Conservation (phyloP, 2,329 filamentous ascomycete species). For the Stylonectria norvegica region DNA sequence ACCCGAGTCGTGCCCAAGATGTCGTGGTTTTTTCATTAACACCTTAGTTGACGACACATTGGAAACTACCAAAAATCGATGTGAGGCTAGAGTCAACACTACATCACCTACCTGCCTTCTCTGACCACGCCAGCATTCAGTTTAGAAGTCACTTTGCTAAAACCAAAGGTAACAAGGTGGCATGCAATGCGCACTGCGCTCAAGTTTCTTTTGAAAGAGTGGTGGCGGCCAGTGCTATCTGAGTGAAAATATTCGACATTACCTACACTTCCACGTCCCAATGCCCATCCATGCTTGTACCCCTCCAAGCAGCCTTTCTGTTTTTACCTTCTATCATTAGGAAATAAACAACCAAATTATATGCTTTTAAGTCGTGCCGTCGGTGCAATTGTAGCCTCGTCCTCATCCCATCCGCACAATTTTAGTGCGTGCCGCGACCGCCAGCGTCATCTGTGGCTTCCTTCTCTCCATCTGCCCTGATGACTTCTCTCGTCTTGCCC, state of each 20-base stretch:
- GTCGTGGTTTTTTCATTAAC: no score
- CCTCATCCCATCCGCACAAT: neutral
- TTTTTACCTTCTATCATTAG: neutral
- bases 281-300: neutral
- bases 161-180: no score
- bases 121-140: no score
- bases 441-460: slow-evolving; percentile 25
- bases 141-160: no score
- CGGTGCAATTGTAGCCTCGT: neutral
- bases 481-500: slow-evolving; percentile 43
- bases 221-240: neutral
- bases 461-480: slow-evolving; percentile 22
- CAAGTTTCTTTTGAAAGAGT: neutral
- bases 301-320: neutral
- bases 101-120: no score
- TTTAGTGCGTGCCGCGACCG: slow-evolving; percentile 23
- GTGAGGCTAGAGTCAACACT: no score
- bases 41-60: no score
- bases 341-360: neutral
- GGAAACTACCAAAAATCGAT: no score
- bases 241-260: neutral
- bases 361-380: neutral
- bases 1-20: no score
- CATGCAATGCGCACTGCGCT: neutral
- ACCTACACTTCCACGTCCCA: no score